Percentiles rank a stretch among this genome's conserved stretches.
Conservation (phyloP, 345 rosid genomes). For the Pelargonium nanum region DNA sequence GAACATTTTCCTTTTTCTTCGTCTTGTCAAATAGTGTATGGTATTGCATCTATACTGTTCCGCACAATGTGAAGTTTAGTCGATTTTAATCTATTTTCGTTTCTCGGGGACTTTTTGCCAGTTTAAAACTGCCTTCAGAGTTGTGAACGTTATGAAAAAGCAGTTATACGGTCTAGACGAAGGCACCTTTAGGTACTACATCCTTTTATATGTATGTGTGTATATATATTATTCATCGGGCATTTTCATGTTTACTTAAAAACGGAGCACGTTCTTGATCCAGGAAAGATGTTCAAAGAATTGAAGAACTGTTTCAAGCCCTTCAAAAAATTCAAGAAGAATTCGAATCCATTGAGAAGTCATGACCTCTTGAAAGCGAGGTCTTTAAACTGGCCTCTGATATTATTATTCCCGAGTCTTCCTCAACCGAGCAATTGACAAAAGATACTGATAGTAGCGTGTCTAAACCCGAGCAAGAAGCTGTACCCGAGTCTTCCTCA, state of each 20-base stretch:
- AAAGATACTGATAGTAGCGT: background rate
- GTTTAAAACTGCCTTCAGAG: conserved; percentile 45
- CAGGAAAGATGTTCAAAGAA: conserved; percentile 62
- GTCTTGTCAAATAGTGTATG: too few relatives aligned
- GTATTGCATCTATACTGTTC: too few relatives aligned
- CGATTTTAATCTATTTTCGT: too few relatives aligned
- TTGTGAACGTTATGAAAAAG: conserved; percentile 51
- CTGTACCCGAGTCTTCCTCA: background rate
- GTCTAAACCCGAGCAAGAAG: background rate
- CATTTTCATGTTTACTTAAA: background rate
- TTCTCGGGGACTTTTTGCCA: conserved; percentile 26
- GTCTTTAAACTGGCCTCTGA: conserved; percentile 12
- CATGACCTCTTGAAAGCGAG: conserved; percentile 10
- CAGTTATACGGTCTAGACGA: conserved; percentile 38
- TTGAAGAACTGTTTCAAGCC: conserved; percentile 46
- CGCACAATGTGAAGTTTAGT: too few relatives aligned
- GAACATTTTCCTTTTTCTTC: too few relatives aligned
- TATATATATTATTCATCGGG: background rate
- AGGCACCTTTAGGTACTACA: conserved; percentile 48
- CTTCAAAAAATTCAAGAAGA: conserved; percentile 49
- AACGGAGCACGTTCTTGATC: conserved; percentile 7
- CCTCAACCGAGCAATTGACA: conserved; percentile 12
- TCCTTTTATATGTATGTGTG: background rate
- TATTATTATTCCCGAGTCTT: conserved; percentile 7
- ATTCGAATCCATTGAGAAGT: conserved; percentile 56